Conservation (phyloP, 2,329 filamentous ascomycete genomes). For the Raffaelea albimanens region DNA sequence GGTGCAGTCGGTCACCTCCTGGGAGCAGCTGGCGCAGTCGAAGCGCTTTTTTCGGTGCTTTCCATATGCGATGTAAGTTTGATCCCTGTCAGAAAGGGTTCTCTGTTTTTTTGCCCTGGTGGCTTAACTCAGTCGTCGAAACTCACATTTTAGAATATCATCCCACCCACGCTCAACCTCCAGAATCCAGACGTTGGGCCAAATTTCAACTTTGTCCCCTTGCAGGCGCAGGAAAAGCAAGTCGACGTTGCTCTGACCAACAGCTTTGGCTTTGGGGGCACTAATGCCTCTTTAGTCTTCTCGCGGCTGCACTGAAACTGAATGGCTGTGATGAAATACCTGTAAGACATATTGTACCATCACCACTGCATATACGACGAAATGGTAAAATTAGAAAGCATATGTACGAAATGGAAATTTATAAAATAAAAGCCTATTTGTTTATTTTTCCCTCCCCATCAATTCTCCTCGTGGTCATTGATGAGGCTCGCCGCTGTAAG, state of each 20-base stretch:
- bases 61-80: conserved; percentile 64
- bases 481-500: too few relatives aligned
- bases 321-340: too few relatives aligned
- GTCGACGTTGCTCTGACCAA: conserved; percentile 78
- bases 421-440: neutral
- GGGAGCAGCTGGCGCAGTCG: conserved; percentile 82
- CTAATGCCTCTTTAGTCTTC: conserved; percentile 85
- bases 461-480: too few relatives aligned
- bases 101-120: neutral
- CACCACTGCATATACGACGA: too few relatives aligned
- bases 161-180: conserved; percentile 85
- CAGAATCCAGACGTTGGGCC: conserved; percentile 55
- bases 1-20: conserved; percentile 86
- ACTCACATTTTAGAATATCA: conserved; percentile 46
- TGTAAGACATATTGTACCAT: too few relatives aligned
- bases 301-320: conserved; percentile 25
- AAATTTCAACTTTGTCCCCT: conserved; percentile 77
- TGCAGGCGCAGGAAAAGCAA: conserved; percentile 56
- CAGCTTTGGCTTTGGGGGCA: conserved; percentile 96
- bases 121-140: neutral
- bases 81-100: too few relatives aligned
- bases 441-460: too few relatives aligned
- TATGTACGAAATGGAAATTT: too few relatives aligned
- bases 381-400: too few relatives aligned
- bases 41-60: conserved; percentile 77